Evolutionary conservation across 2,329 filamentous ascomycete genomes (phyloP).

Genomic region (Colletotrichum euphorbiae): DNA sequence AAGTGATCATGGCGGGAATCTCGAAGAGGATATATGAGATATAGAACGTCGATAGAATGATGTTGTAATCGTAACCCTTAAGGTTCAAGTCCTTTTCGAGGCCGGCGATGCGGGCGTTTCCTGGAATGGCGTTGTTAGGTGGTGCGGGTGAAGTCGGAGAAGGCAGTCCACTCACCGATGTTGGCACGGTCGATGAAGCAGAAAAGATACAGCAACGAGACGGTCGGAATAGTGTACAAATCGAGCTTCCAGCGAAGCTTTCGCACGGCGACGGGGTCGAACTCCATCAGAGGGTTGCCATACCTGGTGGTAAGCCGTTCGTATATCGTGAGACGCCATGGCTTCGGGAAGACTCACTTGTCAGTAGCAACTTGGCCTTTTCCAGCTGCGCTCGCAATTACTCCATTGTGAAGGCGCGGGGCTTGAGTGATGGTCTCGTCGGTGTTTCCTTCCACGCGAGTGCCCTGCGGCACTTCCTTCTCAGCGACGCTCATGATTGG

Average conservation of each 20-base stretch:
- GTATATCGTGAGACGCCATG: too few species aligned
- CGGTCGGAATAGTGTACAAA: conserved; percentile 72
- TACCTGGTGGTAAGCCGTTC: conserved; percentile 49
- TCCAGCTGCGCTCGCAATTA: conserved; percentile 50
- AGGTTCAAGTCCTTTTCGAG: conserved; percentile 72
- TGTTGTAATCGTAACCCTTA: conserved; percentile 75
- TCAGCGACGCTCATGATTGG: conserved; percentile 25
- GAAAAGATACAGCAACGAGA: conserved; percentile 75
- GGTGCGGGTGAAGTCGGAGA: rapidly evolving
- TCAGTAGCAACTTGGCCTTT: conserved; percentile 60
- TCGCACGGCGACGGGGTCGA: conserved; percentile 68
- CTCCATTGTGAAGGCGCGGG: conserved; percentile 16
- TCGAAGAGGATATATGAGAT: conserved; percentile 80
- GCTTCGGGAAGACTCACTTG: conserved; percentile 46
- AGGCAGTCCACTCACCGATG: conserved; percentile 62
- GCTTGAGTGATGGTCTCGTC: conserved; percentile 36
- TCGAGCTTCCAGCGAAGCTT: conserved; percentile 74
- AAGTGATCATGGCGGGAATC: conserved; percentile 75
- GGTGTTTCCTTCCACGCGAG: conserved; percentile 22
- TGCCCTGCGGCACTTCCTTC: conserved; percentile 20
- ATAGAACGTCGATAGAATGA: conserved; percentile 75
- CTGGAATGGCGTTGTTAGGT: conserved; percentile 48
- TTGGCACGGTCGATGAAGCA: conserved; percentile 83
- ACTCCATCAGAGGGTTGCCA: conserved; percentile 61
- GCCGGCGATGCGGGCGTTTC: conserved; percentile 76